Evolutionary conservation across 345 rosid genomes (phyloP).

Genomic region (Nephelium lappaceum): DNA sequence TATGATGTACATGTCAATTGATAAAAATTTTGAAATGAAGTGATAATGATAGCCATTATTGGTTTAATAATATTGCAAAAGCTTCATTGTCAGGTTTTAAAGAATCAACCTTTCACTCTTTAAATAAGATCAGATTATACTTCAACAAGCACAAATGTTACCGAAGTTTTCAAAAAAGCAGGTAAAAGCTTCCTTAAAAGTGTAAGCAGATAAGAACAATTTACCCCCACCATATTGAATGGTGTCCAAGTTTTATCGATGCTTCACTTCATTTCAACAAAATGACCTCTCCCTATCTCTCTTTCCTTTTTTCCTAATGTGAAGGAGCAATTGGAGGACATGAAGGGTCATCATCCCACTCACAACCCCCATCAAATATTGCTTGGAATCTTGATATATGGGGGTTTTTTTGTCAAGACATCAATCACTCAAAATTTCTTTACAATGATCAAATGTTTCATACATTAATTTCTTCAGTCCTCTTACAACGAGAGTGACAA

Average conservation of each 20-base stretch:
- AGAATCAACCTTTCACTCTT: not conserved
- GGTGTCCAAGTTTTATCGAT: constrained; percentile 13
- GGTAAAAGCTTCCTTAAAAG: constrained; percentile 13
- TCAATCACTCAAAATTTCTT: not conserved
- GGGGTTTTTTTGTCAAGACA: not conserved
- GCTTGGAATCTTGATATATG: not conserved
- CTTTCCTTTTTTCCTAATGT: not conserved
- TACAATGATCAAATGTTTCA: constrained; percentile 6
- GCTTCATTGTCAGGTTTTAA: not conserved
- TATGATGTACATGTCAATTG: not conserved
- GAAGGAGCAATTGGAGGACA: constrained; percentile 24
- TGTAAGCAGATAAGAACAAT: constrained; percentile 15
- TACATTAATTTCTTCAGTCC: not conserved
- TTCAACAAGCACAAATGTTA: not conserved
- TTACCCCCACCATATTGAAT: constrained; percentile 21
- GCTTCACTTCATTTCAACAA: constrained; percentile 6
- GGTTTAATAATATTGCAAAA: constrained; percentile 3
- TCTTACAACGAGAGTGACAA: not conserved
- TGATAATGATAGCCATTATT: constrained; percentile 9
- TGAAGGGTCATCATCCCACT: constrained; percentile 15
- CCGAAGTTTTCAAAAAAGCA: constrained; percentile 15
- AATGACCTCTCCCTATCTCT: not conserved
- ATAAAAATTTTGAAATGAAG: not conserved
- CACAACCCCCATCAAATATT: not conserved
- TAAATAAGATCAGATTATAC: not conserved